Percentiles rank a stretch among this genome's conserved stretches.
phyloP scores from a whole-genome alignment of 2,329 filamentous ascomycete species.

The Monosporascus cannonballus region DNA sequence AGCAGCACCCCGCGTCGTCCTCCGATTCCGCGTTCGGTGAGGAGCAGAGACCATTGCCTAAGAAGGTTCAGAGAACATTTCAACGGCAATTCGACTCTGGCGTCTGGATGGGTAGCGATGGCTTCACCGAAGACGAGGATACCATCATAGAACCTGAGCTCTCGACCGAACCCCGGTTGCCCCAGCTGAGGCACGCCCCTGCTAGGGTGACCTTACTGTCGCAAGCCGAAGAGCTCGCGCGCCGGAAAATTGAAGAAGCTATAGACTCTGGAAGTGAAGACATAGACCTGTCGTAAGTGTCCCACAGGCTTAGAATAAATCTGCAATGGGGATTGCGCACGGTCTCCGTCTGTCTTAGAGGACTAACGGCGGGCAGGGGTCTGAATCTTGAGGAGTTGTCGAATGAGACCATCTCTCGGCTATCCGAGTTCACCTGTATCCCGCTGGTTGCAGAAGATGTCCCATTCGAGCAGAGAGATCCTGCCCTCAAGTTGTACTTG shows the following conservation, averaged over 20 bases:
- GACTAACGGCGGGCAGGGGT: slow-evolving; percentile 1
- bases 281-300: slow-evolving; percentile 55
- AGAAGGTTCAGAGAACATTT: slow-evolving; percentile 43
- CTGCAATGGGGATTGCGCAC: background rate
- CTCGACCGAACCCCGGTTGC: slow-evolving; percentile 30
- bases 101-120: slow-evolving; percentile 62
- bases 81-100: slow-evolving; percentile 61
- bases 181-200: slow-evolving; percentile 28
- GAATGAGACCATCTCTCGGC: slow-evolving; percentile 49
- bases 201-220: slow-evolving; percentile 23
- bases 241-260: slow-evolving; percentile 42
- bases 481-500: slow-evolving; percentile 56
- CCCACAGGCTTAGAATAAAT: background rate
- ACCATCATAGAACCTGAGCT: slow-evolving; percentile 29
- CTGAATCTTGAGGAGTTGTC: slow-evolving; percentile 37
- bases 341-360: background rate
- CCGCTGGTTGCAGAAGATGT: slow-evolving; percentile 50
- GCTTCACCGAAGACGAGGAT: slow-evolving; percentile 39
- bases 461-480: slow-evolving; percentile 52
- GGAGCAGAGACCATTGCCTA: slow-evolving; percentile 25
- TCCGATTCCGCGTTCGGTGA: slow-evolving; percentile 43
- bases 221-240: slow-evolving; percentile 38
- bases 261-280: slow-evolving; percentile 53
- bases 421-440: slow-evolving; percentile 49
- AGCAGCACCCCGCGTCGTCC: slow-evolving; percentile 47